These are phyloP conservation scores for Amaranthus palmeri DNA, from an alignment of 148 eudicot genomes.

Conservation along the genomic window DNA sequence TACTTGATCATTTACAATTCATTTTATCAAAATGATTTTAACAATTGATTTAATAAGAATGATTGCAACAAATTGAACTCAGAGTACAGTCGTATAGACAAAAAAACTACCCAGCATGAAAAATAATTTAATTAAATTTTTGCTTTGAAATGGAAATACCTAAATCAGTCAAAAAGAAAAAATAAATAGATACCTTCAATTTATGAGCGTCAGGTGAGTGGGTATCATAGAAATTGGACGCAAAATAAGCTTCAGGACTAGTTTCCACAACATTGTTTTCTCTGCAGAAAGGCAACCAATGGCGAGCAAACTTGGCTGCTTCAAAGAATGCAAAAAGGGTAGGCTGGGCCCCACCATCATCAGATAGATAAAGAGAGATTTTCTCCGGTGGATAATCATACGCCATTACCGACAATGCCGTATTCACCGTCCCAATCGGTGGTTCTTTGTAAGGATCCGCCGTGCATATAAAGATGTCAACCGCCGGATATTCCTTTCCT, in stretches of 20 bases:
- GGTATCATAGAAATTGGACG: not conserved
- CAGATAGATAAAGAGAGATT: slow-evolving; percentile 71
- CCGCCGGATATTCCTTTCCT: slow-evolving; percentile 31
- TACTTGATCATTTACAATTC: too few species aligned
- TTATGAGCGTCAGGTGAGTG: slow-evolving; percentile 26
- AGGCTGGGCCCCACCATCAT: slow-evolving; percentile 72
- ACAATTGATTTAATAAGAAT: too few species aligned
- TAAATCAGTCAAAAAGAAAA: not conserved
- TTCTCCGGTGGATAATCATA: slow-evolving; percentile 72
- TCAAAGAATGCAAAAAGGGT: slow-evolving; percentile 73
- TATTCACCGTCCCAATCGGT: slow-evolving; percentile 64
- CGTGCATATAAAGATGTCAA: slow-evolving; percentile 81
- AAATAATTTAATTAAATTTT: too few species aligned
- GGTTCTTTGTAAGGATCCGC: slow-evolving; percentile 89
- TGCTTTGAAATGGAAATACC: too few species aligned
- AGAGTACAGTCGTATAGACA: too few species aligned
- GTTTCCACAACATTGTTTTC: slow-evolving; percentile 40
- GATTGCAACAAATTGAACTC: too few species aligned
- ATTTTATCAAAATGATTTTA: too few species aligned
- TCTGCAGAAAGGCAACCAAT: slow-evolving; percentile 72
- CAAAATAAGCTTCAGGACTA: slow-evolving; percentile 56
- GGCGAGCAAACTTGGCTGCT: slow-evolving; percentile 61
- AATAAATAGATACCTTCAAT: slow-evolving; percentile 45
- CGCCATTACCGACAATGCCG: slow-evolving; percentile 81
- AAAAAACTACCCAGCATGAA: too few species aligned